Evolutionary conservation across 176 grass and related monocot genomes (phyloP), one percentile per base, ranked within the genome.

Genomic region (Panicum miliaceum): DNA sequence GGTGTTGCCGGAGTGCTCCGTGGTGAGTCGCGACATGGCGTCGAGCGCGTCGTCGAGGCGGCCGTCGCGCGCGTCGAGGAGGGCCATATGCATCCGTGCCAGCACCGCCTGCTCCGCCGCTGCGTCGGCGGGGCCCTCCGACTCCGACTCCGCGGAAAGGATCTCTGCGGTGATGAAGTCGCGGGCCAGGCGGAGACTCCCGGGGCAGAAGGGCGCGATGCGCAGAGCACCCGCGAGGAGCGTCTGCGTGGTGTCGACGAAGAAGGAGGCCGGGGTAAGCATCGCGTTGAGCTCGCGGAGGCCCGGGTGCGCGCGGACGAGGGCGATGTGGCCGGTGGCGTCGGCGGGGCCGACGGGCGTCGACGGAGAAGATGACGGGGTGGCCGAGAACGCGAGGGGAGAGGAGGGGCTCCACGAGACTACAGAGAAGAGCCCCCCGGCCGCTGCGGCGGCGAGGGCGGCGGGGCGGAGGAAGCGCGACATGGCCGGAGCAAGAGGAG

Each of bases 401-500:
- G 47, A 50, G 11, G 65, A 71, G 22, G 29, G 3, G 20, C 9
- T 61, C 64, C 29, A 57, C 53, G 27, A 48, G 13, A 29, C 20
- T 19, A 52, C 65, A 4, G 64, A 35, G 41, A 45, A 61, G 38
- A 78, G 51, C 64, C 53, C 64, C 20, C 52, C 83, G 13, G 27
- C 63, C 16, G 62, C 83, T 6, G 51, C 74, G 38, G 20, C 74
- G 12, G 83, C 61, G 51, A 78, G 26, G 81, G 57, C 69, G 57
- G 81, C 70, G 57, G 19, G 68, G 56, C 69, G 69, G 56, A 63
- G 57, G 69, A 83, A 74, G 69, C 81, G 69, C 69, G 81, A 83
- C 81, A 83, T 83, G 42, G 41, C 29, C 41, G 40, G 68, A 54
- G 34, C 47, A 35, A 34, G 60, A 42, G n/a, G n/a, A 19, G 25